Percentiles rank a stretch among this genome's conserved stretches.
phyloP scores from a whole-genome alignment of 2,329 filamentous ascomycete species.

The Aspergillus sergii region DNA sequence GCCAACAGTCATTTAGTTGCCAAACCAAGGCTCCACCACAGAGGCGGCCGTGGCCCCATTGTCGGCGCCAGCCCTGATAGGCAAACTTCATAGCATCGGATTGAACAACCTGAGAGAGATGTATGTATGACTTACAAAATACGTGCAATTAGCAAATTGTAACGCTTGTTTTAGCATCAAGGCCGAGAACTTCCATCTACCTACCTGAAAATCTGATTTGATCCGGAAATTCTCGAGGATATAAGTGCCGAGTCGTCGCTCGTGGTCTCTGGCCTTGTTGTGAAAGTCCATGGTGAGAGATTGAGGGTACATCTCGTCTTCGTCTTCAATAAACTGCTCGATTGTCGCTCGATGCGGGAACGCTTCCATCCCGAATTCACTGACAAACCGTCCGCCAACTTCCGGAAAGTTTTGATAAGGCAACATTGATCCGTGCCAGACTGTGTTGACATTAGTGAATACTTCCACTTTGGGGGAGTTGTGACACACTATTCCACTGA shows the following conservation, averaged over 20 bases:
- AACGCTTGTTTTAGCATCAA: no score
- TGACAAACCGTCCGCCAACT: slow-evolving; percentile 84
- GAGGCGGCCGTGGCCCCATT: slow-evolving; percentile 46
- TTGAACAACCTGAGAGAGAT: slow-evolving; percentile 49
- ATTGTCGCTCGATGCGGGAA: slow-evolving; percentile 84
- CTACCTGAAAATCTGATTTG: not conserved
- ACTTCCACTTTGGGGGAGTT: not conserved
- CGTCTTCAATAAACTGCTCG: slow-evolving; percentile 69
- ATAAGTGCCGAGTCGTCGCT: slow-evolving; percentile 81
- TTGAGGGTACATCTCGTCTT: slow-evolving; percentile 76
- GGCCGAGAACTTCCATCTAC: no score
- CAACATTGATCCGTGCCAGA: slow-evolving; percentile 50
- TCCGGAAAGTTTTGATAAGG: slow-evolving; percentile 87
- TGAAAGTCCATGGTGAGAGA: slow-evolving; percentile 88
- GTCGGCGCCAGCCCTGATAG: slow-evolving; percentile 56
- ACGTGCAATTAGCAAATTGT: no score
- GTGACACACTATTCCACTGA: slow-evolving; percentile 74
- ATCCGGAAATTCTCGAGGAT: slow-evolving; percentile 70
- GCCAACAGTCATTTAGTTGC: slow-evolving; percentile 57
- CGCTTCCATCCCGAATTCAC: slow-evolving; percentile 91
- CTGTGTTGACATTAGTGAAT: slow-evolving; percentile 32
- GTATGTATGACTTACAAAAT: no score
- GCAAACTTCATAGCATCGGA: slow-evolving; percentile 62
- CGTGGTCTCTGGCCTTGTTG: slow-evolving; percentile 89
- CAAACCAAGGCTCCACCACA: slow-evolving; percentile 49